Evolutionary conservation across 306 rosid species (phyloP).

Genomic region (Quercus berberidifolia): DNA sequence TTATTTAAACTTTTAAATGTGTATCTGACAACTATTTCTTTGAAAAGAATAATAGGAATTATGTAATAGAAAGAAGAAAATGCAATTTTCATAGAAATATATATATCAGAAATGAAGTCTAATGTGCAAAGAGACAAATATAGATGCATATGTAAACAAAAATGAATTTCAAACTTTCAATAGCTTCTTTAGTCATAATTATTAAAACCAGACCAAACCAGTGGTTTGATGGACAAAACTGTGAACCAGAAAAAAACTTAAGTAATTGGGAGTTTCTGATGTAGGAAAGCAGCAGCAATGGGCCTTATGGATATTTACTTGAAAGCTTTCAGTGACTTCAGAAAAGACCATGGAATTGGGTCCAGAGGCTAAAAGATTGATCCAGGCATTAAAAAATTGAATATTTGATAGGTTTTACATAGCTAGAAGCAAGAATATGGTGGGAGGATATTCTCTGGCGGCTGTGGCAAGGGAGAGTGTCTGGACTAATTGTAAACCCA

Average conservation of each 20-base stretch:
- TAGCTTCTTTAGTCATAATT: background rate
- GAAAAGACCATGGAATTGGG: too few relatives aligned
- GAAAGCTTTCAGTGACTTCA: too few relatives aligned
- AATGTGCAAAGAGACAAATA: background rate
- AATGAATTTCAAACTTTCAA: background rate
- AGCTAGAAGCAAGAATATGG: too few relatives aligned
- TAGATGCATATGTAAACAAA: background rate
- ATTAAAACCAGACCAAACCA: background rate
- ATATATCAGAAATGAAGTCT: background rate
- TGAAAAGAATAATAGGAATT: background rate
- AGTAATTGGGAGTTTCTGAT: too few relatives aligned
- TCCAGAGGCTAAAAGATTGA: too few relatives aligned
- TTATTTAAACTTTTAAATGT: background rate
- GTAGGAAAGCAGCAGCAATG: too few relatives aligned
- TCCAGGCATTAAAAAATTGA: too few relatives aligned
- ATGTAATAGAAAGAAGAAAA: background rate
- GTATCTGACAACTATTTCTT: background rate
- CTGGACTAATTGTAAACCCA: too few relatives aligned
- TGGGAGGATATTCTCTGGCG: too few relatives aligned
- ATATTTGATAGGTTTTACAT: too few relatives aligned
- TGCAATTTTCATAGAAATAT: background rate
- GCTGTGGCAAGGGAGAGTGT: too few relatives aligned
- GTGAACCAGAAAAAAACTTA: background rate
- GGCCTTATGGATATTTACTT: too few relatives aligned
- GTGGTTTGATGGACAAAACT: background rate